Percentiles rank a stretch among this genome's conserved stretches.
Conservation (phyloP, 2,329 filamentous ascomycete genomes). For the Colletotrichum higginsianum region DNA sequence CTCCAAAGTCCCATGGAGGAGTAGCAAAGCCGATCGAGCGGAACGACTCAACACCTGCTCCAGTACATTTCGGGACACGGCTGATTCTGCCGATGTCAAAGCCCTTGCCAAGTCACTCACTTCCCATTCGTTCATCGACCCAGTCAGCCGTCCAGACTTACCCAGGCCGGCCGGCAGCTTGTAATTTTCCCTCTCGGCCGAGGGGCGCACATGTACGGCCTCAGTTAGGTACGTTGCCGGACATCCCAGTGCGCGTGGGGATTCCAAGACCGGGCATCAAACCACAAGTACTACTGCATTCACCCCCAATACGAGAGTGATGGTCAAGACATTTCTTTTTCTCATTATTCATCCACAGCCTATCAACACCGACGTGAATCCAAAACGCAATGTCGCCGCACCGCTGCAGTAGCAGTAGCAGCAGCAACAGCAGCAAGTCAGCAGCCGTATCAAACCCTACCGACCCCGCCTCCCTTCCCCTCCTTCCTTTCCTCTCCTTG, state of each 20-base stretch:
- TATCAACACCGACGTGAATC: constrained; percentile 11
- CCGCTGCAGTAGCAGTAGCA: not conserved
- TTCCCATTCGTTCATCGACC: not conserved
- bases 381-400: not conserved
- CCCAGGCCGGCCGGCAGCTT: not conserved
- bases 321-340: not conserved
- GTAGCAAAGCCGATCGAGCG: too few species aligned
- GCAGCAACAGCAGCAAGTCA: not conserved
- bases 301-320: not conserved
- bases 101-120: too few species aligned
- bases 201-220: not conserved
- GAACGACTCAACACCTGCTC: too few species aligned
- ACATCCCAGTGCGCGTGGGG: not conserved
- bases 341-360: constrained; percentile 13
- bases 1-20: too few species aligned
- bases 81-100: too few species aligned
- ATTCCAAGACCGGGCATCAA: not conserved
- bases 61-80: too few species aligned
- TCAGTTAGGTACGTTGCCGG: too few species aligned
- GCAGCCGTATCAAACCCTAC: not conserved
- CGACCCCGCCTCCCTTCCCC: too few species aligned
- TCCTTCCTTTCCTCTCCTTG: too few species aligned
- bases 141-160: too few species aligned
- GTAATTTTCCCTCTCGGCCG: not conserved
- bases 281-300: not conserved